Evolutionary conservation across 768 basidiomycete species (phyloP).

Genomic region (Lentinus brumalis): DNA sequence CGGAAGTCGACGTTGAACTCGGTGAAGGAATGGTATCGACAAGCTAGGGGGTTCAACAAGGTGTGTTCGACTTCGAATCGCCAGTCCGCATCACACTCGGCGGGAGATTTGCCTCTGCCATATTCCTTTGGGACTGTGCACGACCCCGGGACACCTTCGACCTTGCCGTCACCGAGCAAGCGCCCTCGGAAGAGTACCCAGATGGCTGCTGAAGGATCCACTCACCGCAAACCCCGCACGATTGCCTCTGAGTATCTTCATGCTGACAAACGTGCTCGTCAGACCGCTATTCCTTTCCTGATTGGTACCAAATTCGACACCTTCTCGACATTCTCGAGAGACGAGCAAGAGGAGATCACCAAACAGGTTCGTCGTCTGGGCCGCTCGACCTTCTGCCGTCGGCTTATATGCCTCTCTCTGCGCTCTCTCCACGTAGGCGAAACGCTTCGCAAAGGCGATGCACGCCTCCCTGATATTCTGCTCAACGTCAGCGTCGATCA

Average conservation of each 20-base stretch:
- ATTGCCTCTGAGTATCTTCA: background rate
- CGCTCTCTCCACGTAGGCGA: constrained; percentile 71
- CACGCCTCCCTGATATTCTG: constrained; percentile 99
- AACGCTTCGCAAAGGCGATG: constrained; percentile 98
- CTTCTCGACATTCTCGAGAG: constrained; percentile 92
- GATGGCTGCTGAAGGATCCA: no score
- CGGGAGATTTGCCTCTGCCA: no score
- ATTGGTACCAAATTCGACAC: constrained; percentile 99
- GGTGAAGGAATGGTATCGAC: constrained; percentile 99
- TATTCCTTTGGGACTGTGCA: no score
- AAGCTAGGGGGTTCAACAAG: constrained; percentile 99
- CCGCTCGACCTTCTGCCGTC: background rate
- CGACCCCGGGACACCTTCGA: no score
- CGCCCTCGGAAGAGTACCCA: no score
- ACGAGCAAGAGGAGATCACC: constrained; percentile 99
- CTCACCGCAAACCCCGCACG: background rate
- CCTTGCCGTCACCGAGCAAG: no score
- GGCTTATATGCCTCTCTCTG: no score
- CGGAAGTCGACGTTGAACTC: constrained; percentile 97
- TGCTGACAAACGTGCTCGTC: constrained; percentile 4
- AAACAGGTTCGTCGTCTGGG: constrained; percentile 85
- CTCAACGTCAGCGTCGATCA: constrained; percentile 97
- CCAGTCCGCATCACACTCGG: no score
- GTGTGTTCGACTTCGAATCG: no score
- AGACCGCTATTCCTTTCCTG: constrained; percentile 98